These are phyloP conservation scores for Knufia fluminis DNA, from an alignment of 2,329 filamentous ascomycete species.

Conservation along the genomic window DNA sequence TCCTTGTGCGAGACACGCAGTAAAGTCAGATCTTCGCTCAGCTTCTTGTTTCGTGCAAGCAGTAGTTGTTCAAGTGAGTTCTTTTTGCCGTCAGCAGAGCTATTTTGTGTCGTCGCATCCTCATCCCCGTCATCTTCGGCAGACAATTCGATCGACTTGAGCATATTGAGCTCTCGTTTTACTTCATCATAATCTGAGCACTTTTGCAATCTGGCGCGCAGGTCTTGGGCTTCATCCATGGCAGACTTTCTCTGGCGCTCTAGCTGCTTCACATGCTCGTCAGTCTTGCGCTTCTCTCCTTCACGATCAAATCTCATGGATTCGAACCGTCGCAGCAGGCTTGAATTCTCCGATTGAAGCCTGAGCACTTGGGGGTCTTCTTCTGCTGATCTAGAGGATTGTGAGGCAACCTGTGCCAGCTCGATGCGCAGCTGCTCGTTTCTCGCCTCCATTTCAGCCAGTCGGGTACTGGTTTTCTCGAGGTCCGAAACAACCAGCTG, in stretches of 20 bases:
- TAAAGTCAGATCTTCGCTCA: slow-evolving; percentile 86
- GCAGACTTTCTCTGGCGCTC: slow-evolving; percentile 69
- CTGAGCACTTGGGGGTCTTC: slow-evolving; percentile 86
- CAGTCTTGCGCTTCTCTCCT: slow-evolving; percentile 63
- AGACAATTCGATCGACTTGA: slow-evolving; percentile 89
- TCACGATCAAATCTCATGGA: slow-evolving; percentile 76
- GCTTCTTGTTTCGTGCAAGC: slow-evolving; percentile 88
- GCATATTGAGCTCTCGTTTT: slow-evolving; percentile 88
- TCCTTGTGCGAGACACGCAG: slow-evolving; percentile 91
- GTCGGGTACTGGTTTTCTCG: slow-evolving; percentile 73
- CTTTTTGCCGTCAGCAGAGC: slow-evolving; percentile 48
- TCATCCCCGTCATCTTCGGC: slow-evolving; percentile 67
- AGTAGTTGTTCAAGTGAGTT: slow-evolving; percentile 86
- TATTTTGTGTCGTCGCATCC: slow-evolving; percentile 39
- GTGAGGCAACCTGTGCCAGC: slow-evolving; percentile 77
- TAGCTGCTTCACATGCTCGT: slow-evolving; percentile 64
- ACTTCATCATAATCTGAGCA: slow-evolving; percentile 94
- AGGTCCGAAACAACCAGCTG: slow-evolving; percentile 89
- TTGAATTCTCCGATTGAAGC: slow-evolving; percentile 85
- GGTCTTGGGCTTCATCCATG: slow-evolving; percentile 67
- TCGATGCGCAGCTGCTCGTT: slow-evolving; percentile 91
- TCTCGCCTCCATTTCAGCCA: slow-evolving; percentile 84
- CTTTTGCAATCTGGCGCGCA: slow-evolving; percentile 74
- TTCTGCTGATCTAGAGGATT: slow-evolving; percentile 55
- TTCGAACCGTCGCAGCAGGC: slow-evolving; percentile 80